Conservation (phyloP, 306 rosid genomes). For the Pyrus betulifolia region DNA sequence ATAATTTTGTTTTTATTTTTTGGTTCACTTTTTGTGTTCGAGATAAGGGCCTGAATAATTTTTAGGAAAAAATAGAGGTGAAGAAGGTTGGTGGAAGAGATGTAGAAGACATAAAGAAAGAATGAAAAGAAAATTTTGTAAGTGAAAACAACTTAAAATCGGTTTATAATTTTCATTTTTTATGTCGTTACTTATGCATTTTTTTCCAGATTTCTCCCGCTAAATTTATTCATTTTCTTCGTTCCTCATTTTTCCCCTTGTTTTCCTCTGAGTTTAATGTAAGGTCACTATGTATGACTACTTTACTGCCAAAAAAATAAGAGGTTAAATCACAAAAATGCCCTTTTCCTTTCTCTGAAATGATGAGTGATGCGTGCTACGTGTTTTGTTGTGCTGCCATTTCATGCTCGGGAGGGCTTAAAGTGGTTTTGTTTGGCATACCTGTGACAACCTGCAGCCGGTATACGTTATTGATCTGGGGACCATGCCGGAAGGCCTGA, state of each 20-base stretch:
- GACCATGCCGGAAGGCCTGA: constrained; percentile 91
- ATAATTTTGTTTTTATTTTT: no score
- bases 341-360: neutral
- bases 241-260: neutral
- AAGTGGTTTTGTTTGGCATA: constrained; percentile 17
- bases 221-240: neutral
- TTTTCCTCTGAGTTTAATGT: neutral
- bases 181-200: no score
- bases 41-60: no score
- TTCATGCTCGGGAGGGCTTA: neutral
- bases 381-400: neutral
- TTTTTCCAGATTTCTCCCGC: no score
- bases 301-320: neutral
- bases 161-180: no score
- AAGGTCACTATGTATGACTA: neutral
- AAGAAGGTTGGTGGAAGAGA: no score
- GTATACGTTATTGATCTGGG: constrained; percentile 73
- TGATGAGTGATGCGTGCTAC: neutral
- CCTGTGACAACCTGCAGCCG: constrained; percentile 93
- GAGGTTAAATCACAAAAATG: neutral
- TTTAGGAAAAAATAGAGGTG: no score
- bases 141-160: no score
- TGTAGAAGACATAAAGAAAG: no score
- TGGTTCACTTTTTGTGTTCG: no score
- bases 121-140: no score